Evolutionary conservation across 2,329 filamentous ascomycete genomes (phyloP), one percentile per base, ranked within the genome.

Genomic region (Aureobasidium vineae): DNA sequence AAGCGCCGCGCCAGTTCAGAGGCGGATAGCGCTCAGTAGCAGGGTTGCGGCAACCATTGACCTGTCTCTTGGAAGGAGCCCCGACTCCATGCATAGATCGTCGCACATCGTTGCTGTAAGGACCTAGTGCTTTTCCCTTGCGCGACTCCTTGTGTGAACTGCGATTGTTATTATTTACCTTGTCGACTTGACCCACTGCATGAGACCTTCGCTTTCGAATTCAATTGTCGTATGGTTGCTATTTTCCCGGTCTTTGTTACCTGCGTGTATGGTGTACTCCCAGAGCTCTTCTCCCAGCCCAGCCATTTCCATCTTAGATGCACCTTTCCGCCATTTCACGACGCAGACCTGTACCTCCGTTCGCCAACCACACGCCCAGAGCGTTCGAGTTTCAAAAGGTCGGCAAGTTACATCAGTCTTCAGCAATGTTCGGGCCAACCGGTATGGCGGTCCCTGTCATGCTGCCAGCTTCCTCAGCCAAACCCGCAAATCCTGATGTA

Each of bases 321-420:
- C 75, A 77, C 69, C 69, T 72, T 69, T 70, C 75, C 74, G 75
- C 57, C 13, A 69, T 69, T 56, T 68, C 67, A 68, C 72, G 70
- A 67, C 73, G 72, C 64, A 69, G 68, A 59, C 69, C 70, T 68
- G 65, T 69, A 59, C 72, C 69, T 60, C 63, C 67, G 66, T 76
- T 77, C 69, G 67, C 72, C 70, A 74, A 77, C 68, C 74, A 77
- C 69, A 77, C 74, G 56, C 76, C 74, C 41, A 72, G 73, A 63
- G 63, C 65, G 26, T 72, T 71, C 68, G 72, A 74, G 68, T 70
- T 75, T 70, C 71, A 70, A 67, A 59, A 68, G 60, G 43, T 66
- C 57, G 66, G 61, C 71, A 36, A 33, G 5, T 36, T 36, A 64
- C 70, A 70, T 70, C 72, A 72, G 69, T 68, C 71, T 71, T 52